Conservation (phyloP, 2,329 filamentous ascomycete species). For the Neonectria hederae region DNA sequence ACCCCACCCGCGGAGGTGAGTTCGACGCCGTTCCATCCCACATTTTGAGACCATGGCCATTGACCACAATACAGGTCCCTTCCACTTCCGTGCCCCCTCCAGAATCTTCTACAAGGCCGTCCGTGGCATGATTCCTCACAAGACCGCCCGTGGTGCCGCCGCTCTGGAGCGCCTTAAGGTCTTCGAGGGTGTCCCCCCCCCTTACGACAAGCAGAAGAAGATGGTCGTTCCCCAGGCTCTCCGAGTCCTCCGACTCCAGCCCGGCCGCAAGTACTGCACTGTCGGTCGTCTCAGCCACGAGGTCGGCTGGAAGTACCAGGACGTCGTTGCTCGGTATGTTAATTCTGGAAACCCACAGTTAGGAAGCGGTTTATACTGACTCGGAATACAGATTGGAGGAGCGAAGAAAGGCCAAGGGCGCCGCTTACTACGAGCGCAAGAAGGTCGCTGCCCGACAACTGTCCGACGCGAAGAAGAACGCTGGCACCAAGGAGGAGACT, state of each 20-base stretch:
- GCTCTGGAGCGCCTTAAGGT: constrained; percentile 99
- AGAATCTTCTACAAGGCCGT: constrained; percentile 99
- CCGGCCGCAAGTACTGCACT: constrained; percentile 99
- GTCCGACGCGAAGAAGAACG: constrained; percentile 91
- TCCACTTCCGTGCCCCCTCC: constrained; percentile 99
- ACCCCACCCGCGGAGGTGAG: constrained; percentile 97
- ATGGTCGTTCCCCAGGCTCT: constrained; percentile 99
- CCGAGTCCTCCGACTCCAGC: constrained; percentile 95
- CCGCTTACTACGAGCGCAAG: constrained; percentile 99
- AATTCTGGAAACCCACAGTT: neutral
- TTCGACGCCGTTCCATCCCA: constrained; percentile 25
- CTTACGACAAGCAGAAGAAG: constrained; percentile 99
- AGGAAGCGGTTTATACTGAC: constrained; percentile 29
- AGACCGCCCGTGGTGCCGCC: constrained; percentile 96
- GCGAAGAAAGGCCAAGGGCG: constrained; percentile 98
- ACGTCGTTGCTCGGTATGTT: constrained; percentile 95
- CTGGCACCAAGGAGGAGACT: constrained; percentile 86
- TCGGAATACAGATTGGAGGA: constrained; percentile 83
- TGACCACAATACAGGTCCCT: constrained; percentile 74
- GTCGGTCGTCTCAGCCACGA: constrained; percentile 98
- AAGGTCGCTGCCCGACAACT: constrained; percentile 93
- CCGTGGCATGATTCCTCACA: constrained; percentile 99
- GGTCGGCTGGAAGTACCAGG: constrained; percentile 99
- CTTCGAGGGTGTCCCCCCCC: constrained; percentile 98
- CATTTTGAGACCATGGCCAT: constrained; percentile 47